Evolutionary conservation across 495 filamentous ascomycete species (phyloP).

Genomic region (Hyphodiscus hymeniophilus): DNA sequence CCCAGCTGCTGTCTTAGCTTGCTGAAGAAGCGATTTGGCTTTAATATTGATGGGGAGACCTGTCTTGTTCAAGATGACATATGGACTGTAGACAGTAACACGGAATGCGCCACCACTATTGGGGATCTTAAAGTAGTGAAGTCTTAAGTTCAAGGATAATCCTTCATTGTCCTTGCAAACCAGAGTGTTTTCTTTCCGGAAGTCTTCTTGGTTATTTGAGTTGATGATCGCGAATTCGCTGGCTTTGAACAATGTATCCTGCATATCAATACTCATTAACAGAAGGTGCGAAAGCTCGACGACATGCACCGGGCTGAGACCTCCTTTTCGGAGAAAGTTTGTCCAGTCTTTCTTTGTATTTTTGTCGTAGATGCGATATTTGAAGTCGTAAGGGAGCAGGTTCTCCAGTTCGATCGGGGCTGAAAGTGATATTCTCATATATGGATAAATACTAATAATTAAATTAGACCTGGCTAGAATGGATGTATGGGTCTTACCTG

Average conservation of each 20-base stretch:
- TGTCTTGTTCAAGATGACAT: conserved; percentile 91
- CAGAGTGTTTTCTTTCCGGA: conserved; percentile 72
- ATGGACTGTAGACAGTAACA: conserved; percentile 86
- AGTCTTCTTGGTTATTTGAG: conserved; percentile 78
- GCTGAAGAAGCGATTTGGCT: conserved; percentile 78
- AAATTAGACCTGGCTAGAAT: conserved; percentile 18
- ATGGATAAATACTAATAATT: conserved; percentile 72
- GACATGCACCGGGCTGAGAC: conserved; percentile 92
- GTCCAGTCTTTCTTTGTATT: conserved; percentile 98
- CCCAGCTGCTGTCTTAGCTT: conserved; percentile 71
- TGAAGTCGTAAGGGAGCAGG: conserved; percentile 93
- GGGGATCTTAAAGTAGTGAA: conserved; percentile 90
- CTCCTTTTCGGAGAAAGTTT: conserved; percentile 92
- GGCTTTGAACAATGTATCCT: conserved; percentile 88
- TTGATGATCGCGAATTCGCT: conserved; percentile 98
- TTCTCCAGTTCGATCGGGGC: conserved; percentile 94
- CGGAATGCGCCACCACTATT: conserved; percentile 95
- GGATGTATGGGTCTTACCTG: conserved; percentile 26
- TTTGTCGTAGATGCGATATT: conserved; percentile 96
- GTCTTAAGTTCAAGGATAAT: conserved; percentile 66
- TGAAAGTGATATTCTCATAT: conserved; percentile 85
- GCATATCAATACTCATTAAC: conserved; percentile 86
- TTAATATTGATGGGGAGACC: conserved; percentile 83
- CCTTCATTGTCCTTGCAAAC: conserved; percentile 76
- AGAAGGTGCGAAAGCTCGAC: conserved; percentile 92